Evolutionary conservation across 164 flowering plant genomes (phyloP), one percentile per base, ranked within the genome.

Genomic region (Vitis rupestris): DNA sequence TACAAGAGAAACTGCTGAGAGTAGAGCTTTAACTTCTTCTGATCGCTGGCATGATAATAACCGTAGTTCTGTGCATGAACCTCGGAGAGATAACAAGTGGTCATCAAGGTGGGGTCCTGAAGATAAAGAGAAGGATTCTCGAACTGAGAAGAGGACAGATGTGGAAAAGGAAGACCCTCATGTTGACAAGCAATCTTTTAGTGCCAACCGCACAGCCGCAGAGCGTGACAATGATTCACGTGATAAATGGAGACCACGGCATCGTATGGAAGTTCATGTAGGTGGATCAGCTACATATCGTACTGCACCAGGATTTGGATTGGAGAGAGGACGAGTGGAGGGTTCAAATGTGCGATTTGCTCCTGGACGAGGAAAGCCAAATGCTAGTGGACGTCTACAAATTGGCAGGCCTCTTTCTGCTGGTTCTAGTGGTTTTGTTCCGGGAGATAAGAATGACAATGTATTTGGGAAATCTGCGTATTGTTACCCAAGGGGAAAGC

Each of bases 211-310:
- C 50, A 50, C 81, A 61, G 62, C 75, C 73, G 23, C 90, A 62
- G 94, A 91, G 47, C 96, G 94, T 71, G 97, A 90, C 30, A 31
- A 79, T n/a, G 97, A 92, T 66, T 73, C 93, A 77, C 97, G 97
- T 78, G 97, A 94, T 75, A 92, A 94, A 75, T 94, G 97, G 98
- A 89, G 97, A 83, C 97, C 98, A 47, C 94, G 97, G 29, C 97
- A 91, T 72, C 77, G 97, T 31, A 77, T 88, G 88, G 98, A 94
- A 63, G 77, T 65, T 81, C 90, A 83, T 70, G 65, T 90, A 15
- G 70, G 77, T 62, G 88, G 89, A 10, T 68, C 92, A 7, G 69
- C 84, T 68, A 61, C 88, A 0, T 78, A 86, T 71, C 97, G 97
- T 67, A 77, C 89, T 72, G 93, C 97, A 50, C 97, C 99, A 27